Conservation (phyloP, 148 eudicot species). For the Camellia sinensis region DNA sequence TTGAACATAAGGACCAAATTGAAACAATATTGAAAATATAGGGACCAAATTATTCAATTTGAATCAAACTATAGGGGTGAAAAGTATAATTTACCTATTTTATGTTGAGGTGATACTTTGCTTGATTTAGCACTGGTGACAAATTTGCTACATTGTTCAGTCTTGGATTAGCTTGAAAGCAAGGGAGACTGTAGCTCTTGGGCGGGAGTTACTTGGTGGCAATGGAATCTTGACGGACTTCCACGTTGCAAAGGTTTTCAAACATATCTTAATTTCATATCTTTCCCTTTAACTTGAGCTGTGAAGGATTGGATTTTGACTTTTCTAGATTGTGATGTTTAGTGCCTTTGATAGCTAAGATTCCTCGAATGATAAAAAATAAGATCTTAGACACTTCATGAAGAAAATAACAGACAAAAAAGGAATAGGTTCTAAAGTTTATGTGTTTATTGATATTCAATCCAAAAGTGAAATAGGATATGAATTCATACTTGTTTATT, state of each 20-base stretch:
- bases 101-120: background rate
- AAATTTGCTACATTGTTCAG: constrained; percentile 31
- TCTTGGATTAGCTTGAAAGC: constrained; percentile 75
- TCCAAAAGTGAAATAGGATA: background rate
- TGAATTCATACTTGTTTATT: background rate
- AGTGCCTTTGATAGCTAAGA: background rate
- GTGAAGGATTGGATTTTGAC: background rate
- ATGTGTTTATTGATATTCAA: background rate
- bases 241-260: constrained; percentile 76
- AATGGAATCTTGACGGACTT: constrained; percentile 87
- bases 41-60: too few species aligned
- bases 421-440: too few species aligned
- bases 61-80: too few species aligned
- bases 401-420: background rate
- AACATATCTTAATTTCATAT: constrained; percentile 2
- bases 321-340: background rate
- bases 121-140: constrained; percentile 5
- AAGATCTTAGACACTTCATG: background rate
- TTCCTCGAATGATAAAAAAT: background rate
- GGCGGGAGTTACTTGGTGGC: constrained; percentile 91
- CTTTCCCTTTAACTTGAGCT: background rate
- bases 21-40: too few species aligned
- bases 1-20: too few species aligned
- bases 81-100: background rate
- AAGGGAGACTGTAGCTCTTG: constrained; percentile 79